Conservation (phyloP, 148 eudicot genomes). For the Amaranthus cruentus region DNA sequence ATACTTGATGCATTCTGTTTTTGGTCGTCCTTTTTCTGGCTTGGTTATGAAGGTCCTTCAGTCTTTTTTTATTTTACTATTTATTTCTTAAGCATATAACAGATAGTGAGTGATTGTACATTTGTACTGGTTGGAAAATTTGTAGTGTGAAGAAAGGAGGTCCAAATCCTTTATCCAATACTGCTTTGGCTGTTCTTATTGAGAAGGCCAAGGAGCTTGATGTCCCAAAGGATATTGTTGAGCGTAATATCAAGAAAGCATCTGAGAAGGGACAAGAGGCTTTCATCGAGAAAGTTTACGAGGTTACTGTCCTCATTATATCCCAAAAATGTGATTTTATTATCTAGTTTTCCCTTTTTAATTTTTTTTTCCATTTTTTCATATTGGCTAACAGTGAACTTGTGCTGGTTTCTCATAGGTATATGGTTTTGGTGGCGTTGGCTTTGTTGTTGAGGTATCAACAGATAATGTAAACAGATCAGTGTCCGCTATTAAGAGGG, state of each 20-base stretch:
- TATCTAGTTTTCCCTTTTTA: background rate
- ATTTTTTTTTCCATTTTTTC: background rate
- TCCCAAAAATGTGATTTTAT: background rate
- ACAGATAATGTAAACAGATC: conserved; percentile 87
- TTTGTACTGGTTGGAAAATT: background rate
- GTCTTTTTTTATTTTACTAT: background rate
- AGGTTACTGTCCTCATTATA: conserved; percentile 37
- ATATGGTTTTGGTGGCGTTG: conserved; percentile 93
- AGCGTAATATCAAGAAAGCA: conserved; percentile 94
- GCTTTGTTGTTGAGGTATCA: conserved; percentile 75
- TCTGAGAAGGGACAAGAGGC: conserved; percentile 96
- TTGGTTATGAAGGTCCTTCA: background rate
- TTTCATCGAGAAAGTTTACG: conserved; percentile 80
- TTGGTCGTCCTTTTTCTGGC: background rate
- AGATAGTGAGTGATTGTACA: background rate
- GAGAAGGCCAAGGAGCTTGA: conserved; percentile 93
- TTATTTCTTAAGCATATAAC: background rate
- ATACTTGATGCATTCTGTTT: background rate
- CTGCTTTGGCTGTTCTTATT: conserved; percentile 54
- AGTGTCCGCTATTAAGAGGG: conserved; percentile 63
- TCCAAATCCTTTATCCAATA: conserved; percentile 70
- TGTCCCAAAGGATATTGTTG: conserved; percentile 86
- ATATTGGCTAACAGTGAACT: background rate
- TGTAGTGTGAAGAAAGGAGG: conserved; percentile 94
- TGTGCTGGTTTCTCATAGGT: conserved; percentile 36